Base-by-base conservation (phyloP, 768 basidiomycete genomes). In the Russula abietina region DNA sequence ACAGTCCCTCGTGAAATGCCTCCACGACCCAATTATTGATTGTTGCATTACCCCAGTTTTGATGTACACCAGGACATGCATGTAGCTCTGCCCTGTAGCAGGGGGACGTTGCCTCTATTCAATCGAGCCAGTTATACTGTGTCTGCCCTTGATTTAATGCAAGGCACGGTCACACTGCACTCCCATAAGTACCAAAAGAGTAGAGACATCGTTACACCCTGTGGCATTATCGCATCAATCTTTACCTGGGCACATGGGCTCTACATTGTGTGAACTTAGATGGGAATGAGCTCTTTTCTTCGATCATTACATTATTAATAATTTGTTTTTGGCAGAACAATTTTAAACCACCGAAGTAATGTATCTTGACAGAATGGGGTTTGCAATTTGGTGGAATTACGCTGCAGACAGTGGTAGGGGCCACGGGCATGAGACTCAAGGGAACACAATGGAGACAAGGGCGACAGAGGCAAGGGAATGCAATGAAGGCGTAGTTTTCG, bases 191-290 rank as follows among this genome's bases (percentile, higher is more conserved):
- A 85, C 73, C 96, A 98, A 76, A 96, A 98, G 80, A 96, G 96
- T 55, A 63, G 97, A 98, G 79, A 98, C 96, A 11, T 94, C 91
- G 60, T 98, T 97, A 51, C 98, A 99, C 83, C 95, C 95, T 48
- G 94, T n/a, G n/a, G n/a, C n/a, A n/a, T n/a, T n/a, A n/a, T 99
- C 68, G 96, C 96, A 49, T 93, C 91, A 61, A 98, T 99, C 78
- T 98, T 95, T 70, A 97, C 96, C 10, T 99, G 96, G 96, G 98
- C 96, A 16, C 87, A 96, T 52, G 96, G 95, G 0, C 81, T 99
- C 77, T 92, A 58, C 93, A 93, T 77, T 87, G 94, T 67, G 95
- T 94, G 66, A 94, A 91, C 79, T 81, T 98, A 33, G 96, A 99
- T 71, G 78, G 77, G 45, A 98, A 96, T 72, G 83, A 83, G 24